Evolutionary conservation across 805 yeast species (phyloP).

Genomic region (Wickerhamomyces bisporus): DNA sequence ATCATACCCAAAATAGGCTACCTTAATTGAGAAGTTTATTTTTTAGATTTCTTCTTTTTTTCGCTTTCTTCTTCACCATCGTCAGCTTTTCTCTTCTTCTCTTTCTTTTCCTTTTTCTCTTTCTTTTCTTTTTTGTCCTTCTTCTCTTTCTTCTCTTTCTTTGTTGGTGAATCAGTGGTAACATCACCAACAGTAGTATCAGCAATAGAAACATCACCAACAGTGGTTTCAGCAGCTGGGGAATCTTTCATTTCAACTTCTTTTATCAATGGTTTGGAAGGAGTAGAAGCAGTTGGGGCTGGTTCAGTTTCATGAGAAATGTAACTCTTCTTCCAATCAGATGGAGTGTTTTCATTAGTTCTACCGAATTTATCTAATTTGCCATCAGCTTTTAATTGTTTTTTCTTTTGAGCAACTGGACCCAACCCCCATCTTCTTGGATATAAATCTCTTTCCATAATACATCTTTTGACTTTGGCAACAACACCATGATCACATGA

Average conservation of each 20-base stretch:
- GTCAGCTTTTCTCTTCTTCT: constrained; percentile 50
- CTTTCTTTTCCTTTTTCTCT: constrained; percentile 51
- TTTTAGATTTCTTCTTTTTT: constrained; percentile 43
- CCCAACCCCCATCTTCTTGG: constrained; percentile 99
- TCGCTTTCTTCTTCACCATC: constrained; percentile 50
- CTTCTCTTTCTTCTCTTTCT: constrained; percentile 38
- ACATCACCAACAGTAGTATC: constrained; percentile 24
- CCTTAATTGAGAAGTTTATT: too few relatives aligned
- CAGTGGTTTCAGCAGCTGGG: constrained; percentile 19
- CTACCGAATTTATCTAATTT: constrained; percentile 96
- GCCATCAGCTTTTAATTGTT: constrained; percentile 95
- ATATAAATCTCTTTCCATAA: constrained; percentile 98
- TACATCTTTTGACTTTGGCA: constrained; percentile 97
- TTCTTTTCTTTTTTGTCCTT: constrained; percentile 52
- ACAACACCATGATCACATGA: constrained; percentile 98
- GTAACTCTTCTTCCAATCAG: constrained; percentile 82
- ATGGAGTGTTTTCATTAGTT: constrained; percentile 90
- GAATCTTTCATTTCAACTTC: constrained; percentile 31
- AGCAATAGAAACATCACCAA: constrained; percentile 24
- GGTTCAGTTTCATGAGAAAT: constrained; percentile 62
- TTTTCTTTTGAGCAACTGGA: constrained; percentile 97
- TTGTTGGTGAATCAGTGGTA: constrained; percentile 16
- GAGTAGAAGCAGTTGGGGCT: constrained; percentile 41
- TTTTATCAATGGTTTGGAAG: constrained; percentile 43
- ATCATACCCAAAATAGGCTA: too few relatives aligned